Base-by-base conservation (phyloP, 176 grass and related monocot genomes). In the Secale cereale region DNA sequence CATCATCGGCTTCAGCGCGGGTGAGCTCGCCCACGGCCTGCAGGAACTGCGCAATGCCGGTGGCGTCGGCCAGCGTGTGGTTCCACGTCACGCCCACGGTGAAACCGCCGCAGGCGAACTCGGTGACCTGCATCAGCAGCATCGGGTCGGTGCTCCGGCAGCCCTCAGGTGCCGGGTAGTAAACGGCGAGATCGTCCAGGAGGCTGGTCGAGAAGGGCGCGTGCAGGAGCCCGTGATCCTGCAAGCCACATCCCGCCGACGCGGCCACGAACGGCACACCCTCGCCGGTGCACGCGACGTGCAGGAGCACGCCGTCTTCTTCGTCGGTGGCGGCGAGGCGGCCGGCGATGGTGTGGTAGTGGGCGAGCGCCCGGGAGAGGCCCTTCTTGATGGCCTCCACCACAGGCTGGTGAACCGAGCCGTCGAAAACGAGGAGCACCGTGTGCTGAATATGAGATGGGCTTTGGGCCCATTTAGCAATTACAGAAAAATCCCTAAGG, bases 261-360 rank as follows among this genome's bases (percentile, higher is more conserved):
- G 76, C 76, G 0, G 52, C 30, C 20, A 78, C 76, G 41, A 74
- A 48, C 7, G 40, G 70, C 7, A 74, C 70, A 3, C 70, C 70
- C 41, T 74, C 70, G 41, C 70, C 25, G 70, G 70, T 48, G 70
- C 70, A 74, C 41, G 41, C 25, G 40, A 74, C 15, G 40, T 26
- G 43, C 7, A 74, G 70, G 40, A 46, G 54, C 6, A 2, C 54
- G 17, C 43, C 46, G 46, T 50, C 33, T 13, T 62, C 52, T 3
- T 26, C 17, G 33, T 22, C 65, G 17, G 31, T 13, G 9, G 3
- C 28, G 11, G 28, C 76, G 16, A 91, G 7, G 19, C 85, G 85
- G 17, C 89, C 89, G 7, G 85, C 85, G 40, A 91, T 12, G 81
- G 85, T 48, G 36, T 84, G 68, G 89, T 87, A 91, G 76, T 72